Evolutionary conservation across 1,284 basidiomycete species (phyloP), one percentile per base, ranked within the genome.

Genomic region (Ustilago trichophora): DNA sequence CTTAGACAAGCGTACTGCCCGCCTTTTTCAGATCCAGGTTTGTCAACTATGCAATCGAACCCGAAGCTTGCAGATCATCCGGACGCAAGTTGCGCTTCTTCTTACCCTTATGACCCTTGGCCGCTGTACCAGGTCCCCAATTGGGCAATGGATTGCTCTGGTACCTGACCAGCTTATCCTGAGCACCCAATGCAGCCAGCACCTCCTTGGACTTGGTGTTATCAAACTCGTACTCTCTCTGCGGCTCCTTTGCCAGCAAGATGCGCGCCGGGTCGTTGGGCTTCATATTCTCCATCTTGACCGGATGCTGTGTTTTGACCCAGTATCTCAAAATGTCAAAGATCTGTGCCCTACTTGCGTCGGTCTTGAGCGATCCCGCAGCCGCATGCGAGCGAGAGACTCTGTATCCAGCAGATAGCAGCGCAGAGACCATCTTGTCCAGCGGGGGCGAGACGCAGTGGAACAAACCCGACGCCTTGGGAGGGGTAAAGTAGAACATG

Each of bases 401-500:
- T 46, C 86, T 83, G 83, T 91, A 88, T 2, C 92, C 92, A 2
- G 88, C 91, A 72, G 98, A 88, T 5, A 98, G 85, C 18, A 98
- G 84, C 1, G 92, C 94, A 31, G 92, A 95, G 2, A 91, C 89
- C 75, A 53, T 29, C 44, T 37, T 60, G 45, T 63, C 48, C 16
- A 78, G 33, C 3, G 77, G 54, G 0, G 74, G 73, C 1, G 56
- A 72, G 21, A 67, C 50, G 46, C 89, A 90, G 73, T 93, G 91
- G 83, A 95, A 94, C 63, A 88, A 85, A 52, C 92, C 89, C 0
- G 91, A 86, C 3, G 97, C 83, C 77, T 87, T 90, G 25, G 88
- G 86, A 0, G 93, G 91, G 0, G 92, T 93, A 79, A 98, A 98
- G 84, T 93, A 98, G 83, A 98, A 97, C 0, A 90, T 89, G 5